A percentile compares a stretch with the other conserved stretches of the same genome.
These are phyloP conservation scores for Teratosphaeria epicoccoides DNA, from an alignment of 2,329 filamentous ascomycete genomes.

Conservation along the genomic window DNA sequence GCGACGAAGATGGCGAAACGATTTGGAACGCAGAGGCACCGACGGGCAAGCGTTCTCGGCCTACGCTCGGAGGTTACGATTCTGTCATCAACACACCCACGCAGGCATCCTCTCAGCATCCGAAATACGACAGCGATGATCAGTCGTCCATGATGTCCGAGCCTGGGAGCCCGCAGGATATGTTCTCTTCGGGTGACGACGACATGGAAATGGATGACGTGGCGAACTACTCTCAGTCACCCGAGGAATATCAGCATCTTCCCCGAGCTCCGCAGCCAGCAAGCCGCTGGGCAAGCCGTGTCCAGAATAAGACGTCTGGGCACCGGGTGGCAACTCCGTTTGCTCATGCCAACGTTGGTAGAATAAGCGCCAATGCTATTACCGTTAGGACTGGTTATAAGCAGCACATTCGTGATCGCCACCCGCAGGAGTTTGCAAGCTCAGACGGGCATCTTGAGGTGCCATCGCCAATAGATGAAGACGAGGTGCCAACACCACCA, in stretches of 20 bases:
- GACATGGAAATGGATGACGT: slow-evolving; percentile 12
- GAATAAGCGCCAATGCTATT: slow-evolving; percentile 12
- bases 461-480: slow-evolving; percentile 26
- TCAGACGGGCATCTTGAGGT: slow-evolving; percentile 22
- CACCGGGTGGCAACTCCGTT: slow-evolving; percentile 18
- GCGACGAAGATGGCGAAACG: background rate
- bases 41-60: background rate
- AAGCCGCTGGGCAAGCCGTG: slow-evolving; percentile 13
- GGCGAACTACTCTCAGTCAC: slow-evolving; percentile 14
- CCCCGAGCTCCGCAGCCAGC: slow-evolving; percentile 5
- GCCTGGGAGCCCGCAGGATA: slow-evolving; percentile 21
- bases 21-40: background rate
- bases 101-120: slow-evolving; percentile 9
- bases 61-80: slow-evolving; percentile 11
- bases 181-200: slow-evolving; percentile 17
- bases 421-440: slow-evolving; percentile 21
- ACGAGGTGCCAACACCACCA: slow-evolving; percentile 26
- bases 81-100: slow-evolving; percentile 21
- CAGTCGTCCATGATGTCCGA: slow-evolving; percentile 24
- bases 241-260: slow-evolving; percentile 8
- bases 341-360: slow-evolving; percentile 8
- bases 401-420: slow-evolving; percentile 21
- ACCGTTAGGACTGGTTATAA: slow-evolving; percentile 10
- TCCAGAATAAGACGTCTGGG: slow-evolving; percentile 7
- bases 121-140: slow-evolving; percentile 24